Conservation (phyloP, 2,329 filamentous ascomycete species). For the Nannizzia gypsea region DNA sequence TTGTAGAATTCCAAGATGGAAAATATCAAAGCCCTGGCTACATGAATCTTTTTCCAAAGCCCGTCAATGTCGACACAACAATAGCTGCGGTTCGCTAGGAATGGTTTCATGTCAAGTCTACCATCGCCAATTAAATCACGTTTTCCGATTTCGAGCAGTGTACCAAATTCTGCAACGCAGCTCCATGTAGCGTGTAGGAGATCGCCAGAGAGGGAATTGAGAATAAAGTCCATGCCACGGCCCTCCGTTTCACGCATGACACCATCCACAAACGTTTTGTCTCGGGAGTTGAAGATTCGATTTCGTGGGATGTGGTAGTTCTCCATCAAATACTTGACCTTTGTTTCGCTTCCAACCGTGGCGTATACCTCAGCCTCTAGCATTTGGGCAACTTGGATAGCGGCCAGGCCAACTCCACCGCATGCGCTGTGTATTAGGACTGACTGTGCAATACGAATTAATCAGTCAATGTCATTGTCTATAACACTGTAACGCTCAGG, state of each 20-base stretch:
- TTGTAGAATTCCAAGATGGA: neutral
- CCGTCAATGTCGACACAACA: constrained; percentile 9
- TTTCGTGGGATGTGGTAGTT: constrained; percentile 10
- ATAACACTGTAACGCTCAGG: too few relatives aligned
- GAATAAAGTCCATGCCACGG: constrained; percentile 13
- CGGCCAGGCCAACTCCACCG: constrained; percentile 17
- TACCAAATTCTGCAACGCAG: constrained; percentile 13
- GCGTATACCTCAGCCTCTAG: constrained; percentile 16
- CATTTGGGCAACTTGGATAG: constrained; percentile 15
- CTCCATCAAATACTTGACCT: constrained; percentile 14
- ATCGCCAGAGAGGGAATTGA: constrained; percentile 15
- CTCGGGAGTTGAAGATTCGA: constrained; percentile 12
- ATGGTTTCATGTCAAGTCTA: constrained; percentile 8
- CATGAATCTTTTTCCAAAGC: neutral
- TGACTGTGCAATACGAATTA: constrained; percentile 10
- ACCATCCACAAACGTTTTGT: constrained; percentile 10
- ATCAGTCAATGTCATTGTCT: neutral
- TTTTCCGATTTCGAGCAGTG: constrained; percentile 15
- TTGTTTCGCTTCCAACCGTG: constrained; percentile 15
- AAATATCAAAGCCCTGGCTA: neutral
- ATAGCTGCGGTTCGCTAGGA: constrained; percentile 10
- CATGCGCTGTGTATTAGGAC: constrained; percentile 18
- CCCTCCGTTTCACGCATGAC: constrained; percentile 11
- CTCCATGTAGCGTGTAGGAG: constrained; percentile 9
- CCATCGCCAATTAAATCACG: constrained; percentile 6